Evolutionary conservation across 140 eudicot genomes (phyloP).

Genomic region (Flaveria floridana): DNA sequence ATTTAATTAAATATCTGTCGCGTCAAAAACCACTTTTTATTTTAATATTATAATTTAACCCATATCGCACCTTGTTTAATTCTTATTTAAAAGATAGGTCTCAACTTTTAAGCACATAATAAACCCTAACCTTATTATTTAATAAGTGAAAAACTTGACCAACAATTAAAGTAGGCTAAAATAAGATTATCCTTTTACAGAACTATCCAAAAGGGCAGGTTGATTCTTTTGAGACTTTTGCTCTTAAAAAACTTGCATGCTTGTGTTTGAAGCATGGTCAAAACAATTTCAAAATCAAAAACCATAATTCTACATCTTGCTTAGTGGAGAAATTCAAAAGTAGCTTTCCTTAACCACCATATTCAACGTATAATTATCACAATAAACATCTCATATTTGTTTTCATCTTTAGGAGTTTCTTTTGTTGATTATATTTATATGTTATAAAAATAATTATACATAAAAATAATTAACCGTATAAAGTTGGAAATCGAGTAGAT

Average conservation of each 20-base stretch:
- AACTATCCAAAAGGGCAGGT: constrained; percentile 43
- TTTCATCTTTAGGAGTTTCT: background rate
- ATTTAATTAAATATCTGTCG: background rate
- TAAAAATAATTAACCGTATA: background rate
- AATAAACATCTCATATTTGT: background rate
- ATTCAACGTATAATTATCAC: constrained; percentile 15
- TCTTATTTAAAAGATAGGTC: constrained; percentile 21
- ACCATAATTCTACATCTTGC: constrained; percentile 31
- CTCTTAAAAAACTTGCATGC: constrained; percentile 42
- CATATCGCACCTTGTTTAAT: constrained; percentile 16
- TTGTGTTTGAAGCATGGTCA: constrained; percentile 42
- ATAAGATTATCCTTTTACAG: constrained; percentile 29
- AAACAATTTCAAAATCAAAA: constrained; percentile 33
- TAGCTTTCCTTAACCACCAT: constrained; percentile 33
- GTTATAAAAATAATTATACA: background rate
- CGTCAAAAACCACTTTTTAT: constrained; percentile 1
- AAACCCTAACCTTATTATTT: constrained; percentile 35
- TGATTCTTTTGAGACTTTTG: constrained; percentile 43
- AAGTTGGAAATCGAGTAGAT: background rate
- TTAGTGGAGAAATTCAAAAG: constrained; percentile 35
- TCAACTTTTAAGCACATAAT: constrained; percentile 35
- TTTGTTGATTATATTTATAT: background rate
- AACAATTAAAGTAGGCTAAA: constrained; percentile 43
- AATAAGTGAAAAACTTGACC: constrained; percentile 37
- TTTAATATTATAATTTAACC: background rate